Conservation (phyloP, 2,329 filamentous ascomycete genomes). For the Cladosporium sp. region DNA sequence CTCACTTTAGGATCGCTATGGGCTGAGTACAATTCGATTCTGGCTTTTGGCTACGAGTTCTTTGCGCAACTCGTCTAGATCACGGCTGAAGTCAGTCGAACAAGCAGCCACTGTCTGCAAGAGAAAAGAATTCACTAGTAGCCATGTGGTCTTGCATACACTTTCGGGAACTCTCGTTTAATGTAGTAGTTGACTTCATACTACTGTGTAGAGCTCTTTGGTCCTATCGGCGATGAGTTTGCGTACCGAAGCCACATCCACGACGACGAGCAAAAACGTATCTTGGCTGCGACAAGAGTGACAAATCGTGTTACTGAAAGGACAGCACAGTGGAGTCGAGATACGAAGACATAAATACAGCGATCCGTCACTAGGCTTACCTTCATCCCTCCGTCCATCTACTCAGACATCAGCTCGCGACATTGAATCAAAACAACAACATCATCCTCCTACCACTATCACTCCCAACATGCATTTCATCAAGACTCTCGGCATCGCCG, state of each 20-base stretch:
- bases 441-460: constrained; percentile 1
- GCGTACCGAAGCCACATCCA: constrained; percentile 5
- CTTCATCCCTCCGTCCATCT: neutral
- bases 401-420: neutral
- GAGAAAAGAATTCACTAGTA: neutral
- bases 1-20: neutral
- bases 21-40: neutral
- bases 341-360: constrained; percentile 2
- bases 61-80: neutral
- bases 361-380: neutral
- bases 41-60: neutral
- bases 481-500: constrained; percentile 4
- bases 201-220: neutral
- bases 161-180: neutral
- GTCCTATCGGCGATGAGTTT: neutral
- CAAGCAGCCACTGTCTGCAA: neutral
- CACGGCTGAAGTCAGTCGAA: neutral
- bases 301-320: constrained; percentile 3
- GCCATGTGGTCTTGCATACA: constrained; percentile 10
- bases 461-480: constrained; percentile 8
- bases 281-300: constrained; percentile 2
- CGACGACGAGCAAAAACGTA: neutral
- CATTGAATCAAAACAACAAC: neutral
- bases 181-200: constrained; percentile 4
- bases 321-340: neutral